Percentiles rank a stretch among this genome's conserved stretches.
Evolutionary conservation across 2,329 filamentous ascomycete species (phyloP).

Genomic region (Rosellinia necatrix): DNA sequence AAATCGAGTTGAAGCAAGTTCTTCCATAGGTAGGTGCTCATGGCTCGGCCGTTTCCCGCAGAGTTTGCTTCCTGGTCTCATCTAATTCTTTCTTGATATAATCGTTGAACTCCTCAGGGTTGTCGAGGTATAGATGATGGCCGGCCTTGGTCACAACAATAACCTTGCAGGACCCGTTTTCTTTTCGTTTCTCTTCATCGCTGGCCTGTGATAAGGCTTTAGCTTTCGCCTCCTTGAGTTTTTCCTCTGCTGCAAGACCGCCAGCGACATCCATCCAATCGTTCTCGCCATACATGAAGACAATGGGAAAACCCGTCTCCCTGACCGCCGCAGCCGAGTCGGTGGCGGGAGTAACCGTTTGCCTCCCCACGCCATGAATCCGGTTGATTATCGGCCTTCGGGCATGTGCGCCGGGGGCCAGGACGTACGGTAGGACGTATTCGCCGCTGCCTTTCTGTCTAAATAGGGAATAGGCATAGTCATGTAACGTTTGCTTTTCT

Average conservation of each 20-base stretch:
- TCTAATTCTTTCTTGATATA: slow-evolving; percentile 58
- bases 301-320: slow-evolving; percentile 75
- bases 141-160: slow-evolving; percentile 70
- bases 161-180: slow-evolving; percentile 84
- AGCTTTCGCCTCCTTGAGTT: slow-evolving; percentile 70
- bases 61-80: slow-evolving; percentile 48
- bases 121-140: slow-evolving; percentile 65
- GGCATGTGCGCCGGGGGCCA: slow-evolving; percentile 92
- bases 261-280: slow-evolving; percentile 99
- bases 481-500: slow-evolving; percentile 84
- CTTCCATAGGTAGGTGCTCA: background rate
- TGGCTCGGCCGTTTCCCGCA: slow-evolving; percentile 26
- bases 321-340: slow-evolving; percentile 40
- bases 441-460: slow-evolving; percentile 90
- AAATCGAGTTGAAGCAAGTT: background rate
- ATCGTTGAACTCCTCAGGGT: slow-evolving; percentile 61
- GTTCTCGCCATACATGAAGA: slow-evolving; percentile 96
- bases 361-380: slow-evolving; percentile 85
- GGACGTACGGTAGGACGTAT: slow-evolving; percentile 88
- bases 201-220: slow-evolving; percentile 65
- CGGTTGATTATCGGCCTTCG: slow-evolving; percentile 84
- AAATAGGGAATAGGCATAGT: slow-evolving; percentile 94
- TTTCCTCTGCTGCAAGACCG: slow-evolving; percentile 78
- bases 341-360: slow-evolving; percentile 51
- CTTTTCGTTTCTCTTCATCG: slow-evolving; percentile 68